These are phyloP conservation scores for Blumeria graminis DNA, from an alignment of 2,329 filamentous ascomycete species.

Conservation along the genomic window DNA sequence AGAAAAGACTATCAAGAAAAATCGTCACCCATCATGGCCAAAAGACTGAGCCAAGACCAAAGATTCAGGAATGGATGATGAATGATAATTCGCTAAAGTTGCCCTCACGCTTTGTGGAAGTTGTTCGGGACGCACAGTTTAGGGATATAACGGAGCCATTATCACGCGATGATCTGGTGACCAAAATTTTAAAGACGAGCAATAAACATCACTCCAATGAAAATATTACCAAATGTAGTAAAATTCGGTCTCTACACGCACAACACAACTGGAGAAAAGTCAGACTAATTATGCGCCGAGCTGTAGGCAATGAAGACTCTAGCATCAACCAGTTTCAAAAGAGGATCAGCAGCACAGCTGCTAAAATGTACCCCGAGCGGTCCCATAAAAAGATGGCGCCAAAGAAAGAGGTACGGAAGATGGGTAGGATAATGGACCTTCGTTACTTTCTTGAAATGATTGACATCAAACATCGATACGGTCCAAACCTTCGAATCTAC, in stretches of 20 bases:
- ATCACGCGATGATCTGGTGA: slow-evolving; percentile 8
- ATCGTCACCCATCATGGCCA: too few species aligned
- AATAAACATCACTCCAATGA: slow-evolving; percentile 3
- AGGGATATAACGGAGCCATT: slow-evolving; percentile 23
- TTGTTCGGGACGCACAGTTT: slow-evolving; percentile 31
- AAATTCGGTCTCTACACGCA: slow-evolving; percentile 17
- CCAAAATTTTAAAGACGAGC: not conserved
- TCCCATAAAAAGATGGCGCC: slow-evolving; percentile 17
- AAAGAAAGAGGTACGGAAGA: slow-evolving; percentile 29
- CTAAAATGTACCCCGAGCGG: slow-evolving; percentile 19
- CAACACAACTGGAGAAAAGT: slow-evolving; percentile 54
- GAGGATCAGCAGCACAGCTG: slow-evolving; percentile 8
- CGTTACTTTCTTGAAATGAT: slow-evolving; percentile 74
- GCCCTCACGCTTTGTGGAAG: slow-evolving; percentile 17
- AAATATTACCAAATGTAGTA: not conserved
- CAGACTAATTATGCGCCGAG: slow-evolving; percentile 43
- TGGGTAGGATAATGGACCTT: slow-evolving; percentile 58
- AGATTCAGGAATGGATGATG: too few species aligned
- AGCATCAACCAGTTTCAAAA: slow-evolving; percentile 7
- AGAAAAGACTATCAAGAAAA: too few species aligned
- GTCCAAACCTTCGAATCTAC: slow-evolving; percentile 57
- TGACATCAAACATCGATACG: slow-evolving; percentile 68
- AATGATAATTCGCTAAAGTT: slow-evolving; percentile 17
- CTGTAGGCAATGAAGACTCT: slow-evolving; percentile 39
- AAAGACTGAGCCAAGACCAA: too few species aligned